These are phyloP conservation scores for Pleurotus salmoneostramineus DNA, from an alignment of 768 basidiomycete species.

Conservation along the genomic window DNA sequence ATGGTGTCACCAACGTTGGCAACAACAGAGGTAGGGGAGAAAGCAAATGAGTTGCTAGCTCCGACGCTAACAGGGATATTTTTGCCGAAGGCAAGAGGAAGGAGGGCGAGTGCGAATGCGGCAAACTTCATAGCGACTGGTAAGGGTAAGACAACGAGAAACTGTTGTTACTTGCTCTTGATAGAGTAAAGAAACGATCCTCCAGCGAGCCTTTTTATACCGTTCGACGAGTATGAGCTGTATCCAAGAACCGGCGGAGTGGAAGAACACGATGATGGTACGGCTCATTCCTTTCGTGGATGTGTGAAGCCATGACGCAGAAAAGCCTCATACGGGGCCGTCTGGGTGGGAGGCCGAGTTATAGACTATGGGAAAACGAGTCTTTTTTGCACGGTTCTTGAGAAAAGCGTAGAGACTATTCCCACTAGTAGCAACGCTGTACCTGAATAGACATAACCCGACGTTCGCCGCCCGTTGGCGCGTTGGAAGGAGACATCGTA, in stretches of 20 bases:
- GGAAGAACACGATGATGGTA: background rate
- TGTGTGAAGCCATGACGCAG: background rate
- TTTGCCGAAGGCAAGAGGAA: slow-evolving; percentile 12
- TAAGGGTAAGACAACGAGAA: too few species aligned
- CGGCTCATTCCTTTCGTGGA: too few species aligned
- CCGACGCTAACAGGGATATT: slow-evolving; percentile 13
- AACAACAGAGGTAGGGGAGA: slow-evolving; percentile 11
- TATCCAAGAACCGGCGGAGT: background rate
- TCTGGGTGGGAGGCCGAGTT: background rate
- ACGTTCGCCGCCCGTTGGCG: background rate
- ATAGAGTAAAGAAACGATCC: background rate
- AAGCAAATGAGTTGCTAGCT: slow-evolving; percentile 10
- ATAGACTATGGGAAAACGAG: background rate
- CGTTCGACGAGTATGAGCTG: too few species aligned
- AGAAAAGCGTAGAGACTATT: background rate
- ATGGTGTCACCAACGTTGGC: slow-evolving; percentile 15
- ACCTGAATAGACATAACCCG: background rate
- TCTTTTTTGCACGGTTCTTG: background rate
- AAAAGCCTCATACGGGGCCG: slow-evolving; percentile 6
- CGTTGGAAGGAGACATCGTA: background rate
- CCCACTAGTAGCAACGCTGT: slow-evolving; percentile 4
- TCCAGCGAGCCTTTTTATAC: background rate
- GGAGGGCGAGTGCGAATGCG: slow-evolving; percentile 8
- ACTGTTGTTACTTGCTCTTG: background rate
- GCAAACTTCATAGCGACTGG: background rate